phyloP scores from a whole-genome alignment of 2,329 filamentous ascomycete species.

The Phoma sp. region DNA sequence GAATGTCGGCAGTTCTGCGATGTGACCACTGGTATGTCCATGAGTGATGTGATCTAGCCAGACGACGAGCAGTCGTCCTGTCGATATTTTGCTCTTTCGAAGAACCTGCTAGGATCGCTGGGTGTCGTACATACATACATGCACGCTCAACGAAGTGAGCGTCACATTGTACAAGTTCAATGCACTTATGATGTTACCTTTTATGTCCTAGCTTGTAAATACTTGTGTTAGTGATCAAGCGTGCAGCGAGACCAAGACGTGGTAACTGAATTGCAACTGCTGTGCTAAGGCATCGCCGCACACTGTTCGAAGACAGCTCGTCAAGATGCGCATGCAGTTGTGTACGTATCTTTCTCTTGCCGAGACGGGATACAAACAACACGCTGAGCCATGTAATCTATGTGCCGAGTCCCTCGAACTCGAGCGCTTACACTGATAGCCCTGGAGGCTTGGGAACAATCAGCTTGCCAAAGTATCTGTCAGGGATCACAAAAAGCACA shows the following conservation, averaged over 20 bases:
- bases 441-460: no score
- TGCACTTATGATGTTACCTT: no score
- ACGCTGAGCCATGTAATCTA: no score
- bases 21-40: no score
- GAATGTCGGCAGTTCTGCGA: no score
- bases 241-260: conserved; percentile 48
- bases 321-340: conserved; percentile 50
- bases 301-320: conserved; percentile 49
- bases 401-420: no score
- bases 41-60: no score
- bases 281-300: conserved; percentile 49
- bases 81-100: conserved; percentile 23
- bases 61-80: conserved; percentile 7
- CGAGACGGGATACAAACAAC: conserved; percentile 29
- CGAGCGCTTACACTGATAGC: conserved; percentile 25
- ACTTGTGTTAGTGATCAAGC: conserved; percentile 48
- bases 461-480: no score
- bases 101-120: not conserved
- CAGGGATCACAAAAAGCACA: no score
- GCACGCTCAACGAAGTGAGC: conserved; percentile 50
- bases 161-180: conserved; percentile 48
- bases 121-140: not conserved
- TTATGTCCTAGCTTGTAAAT: conserved; percentile 45
- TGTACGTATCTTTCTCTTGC: conserved; percentile 50
- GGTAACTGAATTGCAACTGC: conserved; percentile 23